Base-by-base conservation (phyloP, 352 stramenopile species). In the Globisporangium camurandrum region DNA sequence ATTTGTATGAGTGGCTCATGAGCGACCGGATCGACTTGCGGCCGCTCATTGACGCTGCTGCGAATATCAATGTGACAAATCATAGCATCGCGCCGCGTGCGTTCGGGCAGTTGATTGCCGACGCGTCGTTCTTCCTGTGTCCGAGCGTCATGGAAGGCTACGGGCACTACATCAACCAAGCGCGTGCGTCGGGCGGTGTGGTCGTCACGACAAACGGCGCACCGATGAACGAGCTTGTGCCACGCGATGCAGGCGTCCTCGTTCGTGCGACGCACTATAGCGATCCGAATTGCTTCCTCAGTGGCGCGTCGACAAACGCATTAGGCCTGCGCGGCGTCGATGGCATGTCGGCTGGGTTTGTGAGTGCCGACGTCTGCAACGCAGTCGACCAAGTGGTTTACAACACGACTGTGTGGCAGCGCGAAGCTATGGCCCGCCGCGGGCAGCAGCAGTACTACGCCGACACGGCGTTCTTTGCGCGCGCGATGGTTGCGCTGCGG, bases 81-180 rank as follows among this genome's bases (percentile, higher is more conserved):
- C 42, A 48, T 36, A 20, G 24, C 10, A 36, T 48, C 23, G 42
- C 26, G 14, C 42, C 42, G 24, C 27, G 34, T 22, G 12, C 22
- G 24, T 48, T 48, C 16, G 42, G 42, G 16, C 64, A 71, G 22
- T 17, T 72, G 4, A 61, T 82, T 23, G 61, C 67, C 1, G 61
- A 84, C 27, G 49, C 67, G 4, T 39, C 60, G 11, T 75, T 70
- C 39, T 66, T 84, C 40, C 54, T 86, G 36, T 86, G 75, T 30
- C 54, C 75, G 40, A 86, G 75, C 43, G 30, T 57, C 11, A 72
- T 67, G 59, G 75, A 86, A 60, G 75, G 75, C n/a, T 86, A 80
- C 46, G 74, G 72, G 30, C 72, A 84, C 57, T 84, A 84, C 57
- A 82, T 84, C 46, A 84, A 84, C 58, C 72, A 84, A 36, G 72